phyloP scores from a whole-genome alignment of 1,284 basidiomycete genomes.

The Ceratobasidium theobromae region DNA sequence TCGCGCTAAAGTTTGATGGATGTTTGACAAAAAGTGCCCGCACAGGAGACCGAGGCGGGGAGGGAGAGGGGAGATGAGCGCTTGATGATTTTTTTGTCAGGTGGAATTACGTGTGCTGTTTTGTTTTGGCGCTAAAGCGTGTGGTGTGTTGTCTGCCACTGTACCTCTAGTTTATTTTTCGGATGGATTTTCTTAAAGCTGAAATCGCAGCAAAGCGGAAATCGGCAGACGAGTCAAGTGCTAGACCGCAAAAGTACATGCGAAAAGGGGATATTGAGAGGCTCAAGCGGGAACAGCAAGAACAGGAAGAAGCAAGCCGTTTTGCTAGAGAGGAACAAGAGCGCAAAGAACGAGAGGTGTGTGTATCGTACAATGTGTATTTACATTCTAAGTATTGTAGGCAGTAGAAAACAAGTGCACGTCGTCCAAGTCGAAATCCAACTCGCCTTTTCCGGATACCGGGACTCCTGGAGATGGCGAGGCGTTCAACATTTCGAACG shows the following conservation, averaged over 20 bases:
- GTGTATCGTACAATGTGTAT: slow-evolving; percentile 38
- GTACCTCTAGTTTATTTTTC: neutral
- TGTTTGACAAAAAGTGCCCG: too few species aligned
- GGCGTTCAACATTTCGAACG: slow-evolving; percentile 86
- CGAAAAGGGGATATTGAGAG: slow-evolving; percentile 78
- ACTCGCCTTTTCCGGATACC: slow-evolving; percentile 42
- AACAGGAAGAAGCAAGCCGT: slow-evolving; percentile 48
- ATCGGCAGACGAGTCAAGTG: slow-evolving; percentile 51
- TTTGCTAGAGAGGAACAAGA: slow-evolving; percentile 40
- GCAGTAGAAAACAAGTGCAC: slow-evolving; percentile 6
- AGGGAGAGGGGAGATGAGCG: too few species aligned
- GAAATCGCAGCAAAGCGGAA: slow-evolving; percentile 90
- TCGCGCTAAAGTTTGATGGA: too few species aligned
- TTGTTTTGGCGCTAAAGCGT: neutral
- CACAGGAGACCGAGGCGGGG: too few species aligned
- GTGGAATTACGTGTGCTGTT: neutral
- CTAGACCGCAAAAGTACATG: slow-evolving; percentile 78
- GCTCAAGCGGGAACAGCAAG: slow-evolving; percentile 60
- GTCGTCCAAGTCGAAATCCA: slow-evolving; percentile 37
- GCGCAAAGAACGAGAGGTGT: slow-evolving; percentile 36
- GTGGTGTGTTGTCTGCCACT: slow-evolving; percentile 1
- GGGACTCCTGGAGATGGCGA: slow-evolving; percentile 32
- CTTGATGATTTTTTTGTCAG: too few species aligned
- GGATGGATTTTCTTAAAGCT: slow-evolving; percentile 86
- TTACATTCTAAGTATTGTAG: slow-evolving; percentile 34